These are phyloP conservation scores for Penicillium arizonense DNA, from an alignment of 495 filamentous ascomycete species.

Conservation along the genomic window DNA sequence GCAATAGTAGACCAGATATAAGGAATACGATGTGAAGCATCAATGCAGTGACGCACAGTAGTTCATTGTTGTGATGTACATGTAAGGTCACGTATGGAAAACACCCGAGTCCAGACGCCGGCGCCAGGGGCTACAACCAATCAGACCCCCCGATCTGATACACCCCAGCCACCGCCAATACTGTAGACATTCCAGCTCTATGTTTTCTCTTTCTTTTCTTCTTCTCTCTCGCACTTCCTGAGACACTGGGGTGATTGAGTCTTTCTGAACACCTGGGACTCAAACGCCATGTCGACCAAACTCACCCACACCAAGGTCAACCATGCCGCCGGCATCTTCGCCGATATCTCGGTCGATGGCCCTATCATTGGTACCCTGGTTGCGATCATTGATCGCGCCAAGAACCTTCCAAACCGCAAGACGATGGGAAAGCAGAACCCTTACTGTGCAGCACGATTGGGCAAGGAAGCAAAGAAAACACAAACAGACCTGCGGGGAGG, in stretches of 20 bases:
- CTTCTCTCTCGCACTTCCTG: conserved; percentile 7
- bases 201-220: conserved; percentile 12
- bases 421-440: conserved; percentile 98
- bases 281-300: conserved; percentile 30
- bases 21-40: not conserved
- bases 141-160: not conserved
- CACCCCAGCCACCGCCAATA: conserved; percentile 31
- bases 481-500: conserved; percentile 91
- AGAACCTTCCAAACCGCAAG: conserved; percentile 94
- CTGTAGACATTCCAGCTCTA: conserved; percentile 22
- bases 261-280: not conserved
- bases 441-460: conserved; percentile 89
- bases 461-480: conserved; percentile 98
- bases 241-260: conserved; percentile 5
- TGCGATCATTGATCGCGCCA: conserved; percentile 84
- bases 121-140: conserved; percentile 24
- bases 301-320: conserved; percentile 25
- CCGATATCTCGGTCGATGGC: conserved; percentile 93
- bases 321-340: conserved; percentile 92
- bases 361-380: conserved; percentile 93
- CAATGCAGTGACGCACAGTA: not conserved
- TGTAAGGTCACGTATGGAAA: conserved; percentile 9
- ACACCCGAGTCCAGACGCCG: conserved; percentile 12
- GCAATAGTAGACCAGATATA: conserved; percentile 3
- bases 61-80: too few relatives aligned